Percentiles rank a stretch among this genome's conserved stretches.
These are phyloP conservation scores for Aureococcus anophagefferens DNA, from an alignment of 108 stramenopile species.

Conservation along the genomic window DNA sequence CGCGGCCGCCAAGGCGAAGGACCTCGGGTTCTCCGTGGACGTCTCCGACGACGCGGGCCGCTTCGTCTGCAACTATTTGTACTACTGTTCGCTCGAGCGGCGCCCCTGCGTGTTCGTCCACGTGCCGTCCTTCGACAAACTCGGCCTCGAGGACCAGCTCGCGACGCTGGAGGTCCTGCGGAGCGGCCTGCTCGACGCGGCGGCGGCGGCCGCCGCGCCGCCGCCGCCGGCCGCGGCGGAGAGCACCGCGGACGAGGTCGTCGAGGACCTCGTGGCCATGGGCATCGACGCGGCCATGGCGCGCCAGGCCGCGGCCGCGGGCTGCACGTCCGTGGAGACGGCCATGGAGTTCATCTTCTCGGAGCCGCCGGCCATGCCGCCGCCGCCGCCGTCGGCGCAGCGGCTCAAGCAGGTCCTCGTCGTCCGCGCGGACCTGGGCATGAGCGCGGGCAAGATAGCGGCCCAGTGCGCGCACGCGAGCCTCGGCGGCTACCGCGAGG, in stretches of 20 bases:
- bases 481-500: not conserved
- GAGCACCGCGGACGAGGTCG: no score
- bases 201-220: no score
- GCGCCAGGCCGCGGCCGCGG: conserved; percentile 11
- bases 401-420: conserved; percentile 16
- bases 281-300: conserved; percentile 13
- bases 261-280: no score
- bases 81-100: conserved; percentile 22
- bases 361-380: no score
- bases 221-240: no score
- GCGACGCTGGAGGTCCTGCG: conserved; percentile 8
- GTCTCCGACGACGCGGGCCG: conserved; percentile 26
- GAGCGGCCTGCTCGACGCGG: conserved; percentile 15
- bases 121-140: conserved; percentile 23
- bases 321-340: conserved; percentile 12
- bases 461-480: conserved; percentile 15
- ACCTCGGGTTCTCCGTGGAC: conserved; percentile 11
- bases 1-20: not conserved
- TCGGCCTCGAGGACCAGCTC: conserved; percentile 15
- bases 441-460: conserved; percentile 2
- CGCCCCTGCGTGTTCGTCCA: conserved; percentile 21
- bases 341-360: conserved; percentile 14
- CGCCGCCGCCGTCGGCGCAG: no score
- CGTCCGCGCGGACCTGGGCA: conserved; percentile 10
- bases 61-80: conserved; percentile 36